Conservation (phyloP, 345 rosid genomes). For the Garcia nutans region DNA sequence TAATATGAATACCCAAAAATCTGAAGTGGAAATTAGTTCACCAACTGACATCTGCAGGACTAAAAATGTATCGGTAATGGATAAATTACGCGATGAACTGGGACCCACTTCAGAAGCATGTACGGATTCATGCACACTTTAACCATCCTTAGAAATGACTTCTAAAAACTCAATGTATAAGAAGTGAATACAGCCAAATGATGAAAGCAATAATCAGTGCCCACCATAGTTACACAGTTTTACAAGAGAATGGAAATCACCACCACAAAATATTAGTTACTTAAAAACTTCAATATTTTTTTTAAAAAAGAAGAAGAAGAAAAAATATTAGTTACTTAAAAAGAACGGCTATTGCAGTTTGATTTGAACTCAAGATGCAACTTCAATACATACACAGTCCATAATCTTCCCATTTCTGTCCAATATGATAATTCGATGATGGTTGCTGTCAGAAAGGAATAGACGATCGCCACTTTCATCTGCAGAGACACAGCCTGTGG, state of each 20-base stretch:
- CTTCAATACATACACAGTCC: conserved; percentile 65
- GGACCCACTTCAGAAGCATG: neutral
- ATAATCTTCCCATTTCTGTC: conserved; percentile 63
- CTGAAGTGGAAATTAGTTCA: neutral
- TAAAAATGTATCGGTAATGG: neutral
- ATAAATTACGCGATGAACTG: neutral
- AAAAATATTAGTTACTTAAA: too few relatives aligned
- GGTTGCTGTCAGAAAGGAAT: conserved; percentile 90
- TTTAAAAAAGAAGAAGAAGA: too few relatives aligned
- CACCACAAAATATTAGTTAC: neutral
- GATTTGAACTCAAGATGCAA: neutral
- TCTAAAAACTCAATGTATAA: neutral
- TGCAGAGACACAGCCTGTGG: conserved; percentile 71
- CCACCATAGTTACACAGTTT: neutral
- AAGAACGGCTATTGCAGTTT: neutral
- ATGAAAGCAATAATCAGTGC: neutral
- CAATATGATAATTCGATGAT: conserved; percentile 75
- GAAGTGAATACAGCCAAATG: neutral
- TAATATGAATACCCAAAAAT: neutral
- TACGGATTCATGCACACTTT: neutral
- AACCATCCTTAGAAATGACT: neutral
- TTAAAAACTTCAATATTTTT: too few relatives aligned
- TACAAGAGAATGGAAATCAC: neutral
- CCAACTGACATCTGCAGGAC: neutral
- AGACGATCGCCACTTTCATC: conserved; percentile 62